These are phyloP conservation scores for Clavariopsis aquatica DNA, from an alignment of 495 filamentous ascomycete species.

Conservation along the genomic window DNA sequence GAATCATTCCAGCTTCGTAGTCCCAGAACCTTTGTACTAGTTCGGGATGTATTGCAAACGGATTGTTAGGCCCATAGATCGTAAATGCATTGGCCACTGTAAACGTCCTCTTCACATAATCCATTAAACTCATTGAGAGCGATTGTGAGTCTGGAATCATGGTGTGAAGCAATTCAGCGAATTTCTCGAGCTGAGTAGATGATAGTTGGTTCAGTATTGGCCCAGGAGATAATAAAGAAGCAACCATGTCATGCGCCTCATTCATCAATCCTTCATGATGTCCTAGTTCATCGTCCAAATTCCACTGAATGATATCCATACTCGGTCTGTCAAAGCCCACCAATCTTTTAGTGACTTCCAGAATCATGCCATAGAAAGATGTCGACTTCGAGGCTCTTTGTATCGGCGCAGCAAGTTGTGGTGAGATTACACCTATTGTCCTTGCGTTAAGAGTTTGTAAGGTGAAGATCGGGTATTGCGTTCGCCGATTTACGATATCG, in stretches of 20 bases:
- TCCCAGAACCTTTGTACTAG: conserved; percentile 39
- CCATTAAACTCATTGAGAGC: conserved; percentile 13
- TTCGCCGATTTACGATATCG: conserved; percentile 8
- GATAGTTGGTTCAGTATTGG: conserved; percentile 9
- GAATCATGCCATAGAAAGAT: conserved; percentile 45
- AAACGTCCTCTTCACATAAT: conserved; percentile 24
- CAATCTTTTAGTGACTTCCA: conserved; percentile 31
- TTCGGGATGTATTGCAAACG: conserved; percentile 35
- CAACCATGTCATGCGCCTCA: conserved; percentile 38
- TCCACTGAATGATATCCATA: conserved; percentile 30
- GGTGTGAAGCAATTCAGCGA: conserved; percentile 11
- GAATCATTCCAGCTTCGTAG: conserved; percentile 36
- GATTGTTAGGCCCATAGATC: conserved; percentile 41
- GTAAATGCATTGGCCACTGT: conserved; percentile 27
- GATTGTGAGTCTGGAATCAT: conserved; percentile 34
- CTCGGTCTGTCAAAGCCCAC: conserved; percentile 33
- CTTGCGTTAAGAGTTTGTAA: conserved; percentile 48
- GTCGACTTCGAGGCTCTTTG: conserved; percentile 48
- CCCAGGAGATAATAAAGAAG: conserved; percentile 20
- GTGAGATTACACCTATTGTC: conserved; percentile 51
- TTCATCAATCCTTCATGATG: conserved; percentile 34
- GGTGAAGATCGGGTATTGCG: conserved; percentile 46
- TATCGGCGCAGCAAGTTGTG: conserved; percentile 47
- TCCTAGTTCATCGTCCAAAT: conserved; percentile 25
- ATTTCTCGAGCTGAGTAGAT: conserved; percentile 11